Percentiles rank a stretch among this genome's conserved stretches.
These are phyloP conservation scores for Amaranthus tricolor DNA, from an alignment of 179 eudicot species.

Conservation along the genomic window DNA sequence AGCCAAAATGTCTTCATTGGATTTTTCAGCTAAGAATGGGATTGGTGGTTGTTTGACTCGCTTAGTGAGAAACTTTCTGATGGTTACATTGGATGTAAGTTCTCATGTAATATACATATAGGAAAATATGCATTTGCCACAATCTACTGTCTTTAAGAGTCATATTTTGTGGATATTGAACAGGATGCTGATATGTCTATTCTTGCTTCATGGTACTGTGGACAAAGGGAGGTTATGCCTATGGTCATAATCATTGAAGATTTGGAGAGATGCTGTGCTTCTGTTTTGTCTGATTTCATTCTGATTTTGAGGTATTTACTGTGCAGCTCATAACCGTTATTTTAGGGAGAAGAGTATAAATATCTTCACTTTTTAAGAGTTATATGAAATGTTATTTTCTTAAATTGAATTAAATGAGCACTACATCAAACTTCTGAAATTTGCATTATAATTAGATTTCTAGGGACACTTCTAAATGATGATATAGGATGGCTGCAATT, in stretches of 20 bases:
- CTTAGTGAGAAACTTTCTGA: slow-evolving; percentile 59
- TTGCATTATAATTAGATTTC: neutral
- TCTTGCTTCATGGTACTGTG: slow-evolving; percentile 82
- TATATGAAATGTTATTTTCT: neutral
- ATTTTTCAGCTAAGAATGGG: slow-evolving; percentile 79
- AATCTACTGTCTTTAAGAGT: slow-evolving; percentile 5
- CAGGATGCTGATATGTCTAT: slow-evolving; percentile 83
- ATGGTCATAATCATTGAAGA: slow-evolving; percentile 81
- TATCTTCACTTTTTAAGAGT: neutral
- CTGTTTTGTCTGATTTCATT: slow-evolving; percentile 75
- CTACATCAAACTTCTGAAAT: neutral
- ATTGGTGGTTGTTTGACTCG: slow-evolving; percentile 76
- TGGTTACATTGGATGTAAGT: slow-evolving; percentile 62
- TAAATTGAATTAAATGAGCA: neutral
- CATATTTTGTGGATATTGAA: slow-evolving; percentile 19
- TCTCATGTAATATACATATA: neutral
- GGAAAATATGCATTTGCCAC: neutral
- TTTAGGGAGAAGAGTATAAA: slow-evolving; percentile 3
- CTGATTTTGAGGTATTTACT: slow-evolving; percentile 68
- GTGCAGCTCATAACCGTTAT: slow-evolving; percentile 6
- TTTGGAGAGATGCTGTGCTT: slow-evolving; percentile 77
- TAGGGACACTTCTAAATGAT: neutral
- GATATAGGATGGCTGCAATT: neutral
- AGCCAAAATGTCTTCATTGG: slow-evolving; percentile 75
- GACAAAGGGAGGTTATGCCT: slow-evolving; percentile 52